Conservation (phyloP, 2,329 filamentous ascomycete species). For the Colletotrichum sp. region DNA sequence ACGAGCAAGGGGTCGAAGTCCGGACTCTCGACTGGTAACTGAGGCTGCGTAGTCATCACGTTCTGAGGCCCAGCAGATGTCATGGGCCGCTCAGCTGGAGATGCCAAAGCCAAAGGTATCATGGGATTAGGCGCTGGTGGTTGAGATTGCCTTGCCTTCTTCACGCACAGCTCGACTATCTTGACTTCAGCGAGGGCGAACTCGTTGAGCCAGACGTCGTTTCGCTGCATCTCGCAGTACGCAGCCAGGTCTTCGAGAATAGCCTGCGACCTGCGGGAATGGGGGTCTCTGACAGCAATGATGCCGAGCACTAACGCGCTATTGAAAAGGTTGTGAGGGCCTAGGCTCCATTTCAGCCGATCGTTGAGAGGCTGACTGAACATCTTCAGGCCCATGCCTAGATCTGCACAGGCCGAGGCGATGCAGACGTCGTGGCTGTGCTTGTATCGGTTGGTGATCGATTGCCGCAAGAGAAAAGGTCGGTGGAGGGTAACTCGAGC, state of each 20-base stretch:
- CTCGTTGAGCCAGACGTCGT: constrained; percentile 45
- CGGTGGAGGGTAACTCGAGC: constrained; percentile 44
- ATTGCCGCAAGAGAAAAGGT: constrained; percentile 41
- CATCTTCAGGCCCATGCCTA: constrained; percentile 39
- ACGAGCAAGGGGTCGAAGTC: constrained; percentile 9
- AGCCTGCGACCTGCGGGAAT: constrained; percentile 30
- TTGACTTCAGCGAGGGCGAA: constrained; percentile 46
- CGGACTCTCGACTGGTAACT: neutral
- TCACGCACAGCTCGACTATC: constrained; percentile 45
- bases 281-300: constrained; percentile 34
- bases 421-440: constrained; percentile 45
- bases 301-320: constrained; percentile 42
- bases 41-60: neutral
- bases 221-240: constrained; percentile 44
- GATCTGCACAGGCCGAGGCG: constrained; percentile 43
- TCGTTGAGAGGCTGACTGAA: constrained; percentile 34
- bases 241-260: constrained; percentile 42
- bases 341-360: constrained; percentile 37
- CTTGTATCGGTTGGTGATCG: constrained; percentile 42
- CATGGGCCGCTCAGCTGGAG: neutral
- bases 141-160: constrained; percentile 21
- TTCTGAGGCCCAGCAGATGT: neutral
- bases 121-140: neutral
- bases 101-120: neutral
- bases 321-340: constrained; percentile 45